Percentiles rank a stretch among this genome's conserved stretches.
phyloP scores from a whole-genome alignment of 139 green algal genomes.

The Cymbomonas tetramitiformis region DNA sequence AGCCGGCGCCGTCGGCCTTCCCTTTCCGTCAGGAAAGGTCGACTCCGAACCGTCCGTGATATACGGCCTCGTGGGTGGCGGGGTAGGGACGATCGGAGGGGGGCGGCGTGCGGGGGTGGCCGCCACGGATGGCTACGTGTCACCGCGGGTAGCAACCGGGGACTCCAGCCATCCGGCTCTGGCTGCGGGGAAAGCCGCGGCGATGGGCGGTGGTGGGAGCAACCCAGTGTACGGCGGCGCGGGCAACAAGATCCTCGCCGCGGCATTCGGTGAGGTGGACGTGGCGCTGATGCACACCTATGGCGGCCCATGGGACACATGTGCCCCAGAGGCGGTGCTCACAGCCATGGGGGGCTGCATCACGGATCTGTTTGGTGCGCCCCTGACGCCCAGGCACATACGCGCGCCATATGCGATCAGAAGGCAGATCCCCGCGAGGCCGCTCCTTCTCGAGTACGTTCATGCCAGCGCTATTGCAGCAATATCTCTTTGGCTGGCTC shows the following conservation, averaged over 20 bases:
- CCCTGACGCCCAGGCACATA: conserved; percentile 10
- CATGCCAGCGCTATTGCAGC: conserved; percentile 10
- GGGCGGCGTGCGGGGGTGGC: background rate
- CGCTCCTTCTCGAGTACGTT: too few relatives aligned
- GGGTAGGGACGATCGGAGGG: conserved; percentile 1
- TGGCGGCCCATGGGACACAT: conserved; percentile 15
- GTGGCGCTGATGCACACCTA: conserved; percentile 18
- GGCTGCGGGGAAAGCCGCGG: background rate
- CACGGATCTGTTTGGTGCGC: conserved; percentile 17
- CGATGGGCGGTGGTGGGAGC: background rate
- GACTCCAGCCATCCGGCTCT: conserved; percentile 7
- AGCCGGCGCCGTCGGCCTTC: conserved; percentile 8
- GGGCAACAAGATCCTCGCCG: conserved; percentile 16
- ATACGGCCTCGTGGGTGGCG: background rate
- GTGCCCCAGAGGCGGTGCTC: conserved; percentile 16
- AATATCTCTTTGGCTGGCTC: too few relatives aligned
- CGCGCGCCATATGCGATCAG: too few relatives aligned
- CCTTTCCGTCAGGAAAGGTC: conserved; percentile 4
- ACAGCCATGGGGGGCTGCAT: conserved; percentile 2
- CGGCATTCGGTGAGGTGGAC: conserved; percentile 3
- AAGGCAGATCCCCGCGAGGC: too few relatives aligned
- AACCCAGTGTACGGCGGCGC: conserved; percentile 7
- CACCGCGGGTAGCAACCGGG: background rate
- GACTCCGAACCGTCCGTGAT: background rate
- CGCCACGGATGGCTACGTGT: too few relatives aligned